Evolutionary conservation across 2,329 filamentous ascomycete genomes (phyloP), one percentile per base, ranked within the genome.

Genomic region (Arthrobotrys musiformis): DNA sequence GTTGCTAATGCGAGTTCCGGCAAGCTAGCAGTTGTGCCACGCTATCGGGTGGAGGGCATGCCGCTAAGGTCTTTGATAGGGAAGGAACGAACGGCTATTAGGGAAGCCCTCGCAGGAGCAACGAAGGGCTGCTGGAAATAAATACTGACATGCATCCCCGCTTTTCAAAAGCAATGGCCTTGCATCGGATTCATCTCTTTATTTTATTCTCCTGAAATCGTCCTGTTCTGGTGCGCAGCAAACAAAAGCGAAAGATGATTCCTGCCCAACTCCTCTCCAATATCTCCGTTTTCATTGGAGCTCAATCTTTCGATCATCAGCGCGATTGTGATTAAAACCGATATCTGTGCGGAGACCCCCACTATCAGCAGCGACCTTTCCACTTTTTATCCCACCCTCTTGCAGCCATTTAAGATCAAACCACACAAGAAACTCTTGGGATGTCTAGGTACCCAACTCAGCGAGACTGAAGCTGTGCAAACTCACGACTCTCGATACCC

Each of bases 311-410:
- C 48, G 64, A 76, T 76, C 64, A 70, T 19, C 72, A 70, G 54
- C 37, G 63, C 56, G 63, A 75, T 76, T 70, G 63, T 63, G 46
- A 62, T 69, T 61, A 52, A 76, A 76, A 69, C 63, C 60, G 64
- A 66, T 70, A 76, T 76, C 72, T 76, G 72, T 76, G 72, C 72
- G 58, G 64, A 76, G 70, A 76, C 72, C 72, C 72, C 72, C 72
- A 76, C 72, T 52, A 70, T 50, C 37, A 70, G 64, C 37, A 69
- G 62, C 72, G 72, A 76, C 64, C 58, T 64, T 70, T 60, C 48
- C 58, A 64, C 37, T 76, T 76, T 76, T 66, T 50, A 28, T 68
- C 64, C 70, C 48, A 64, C 72, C 58, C 72, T 56, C 56, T 19
- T 42, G 7, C 37, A 54, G 5, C n/a, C 58, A 30, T 42, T 52